Percentiles rank a stretch among this genome's conserved stretches.
phyloP scores from a whole-genome alignment of 768 basidiomycete species.

The Podaxis mareebaensis region DNA sequence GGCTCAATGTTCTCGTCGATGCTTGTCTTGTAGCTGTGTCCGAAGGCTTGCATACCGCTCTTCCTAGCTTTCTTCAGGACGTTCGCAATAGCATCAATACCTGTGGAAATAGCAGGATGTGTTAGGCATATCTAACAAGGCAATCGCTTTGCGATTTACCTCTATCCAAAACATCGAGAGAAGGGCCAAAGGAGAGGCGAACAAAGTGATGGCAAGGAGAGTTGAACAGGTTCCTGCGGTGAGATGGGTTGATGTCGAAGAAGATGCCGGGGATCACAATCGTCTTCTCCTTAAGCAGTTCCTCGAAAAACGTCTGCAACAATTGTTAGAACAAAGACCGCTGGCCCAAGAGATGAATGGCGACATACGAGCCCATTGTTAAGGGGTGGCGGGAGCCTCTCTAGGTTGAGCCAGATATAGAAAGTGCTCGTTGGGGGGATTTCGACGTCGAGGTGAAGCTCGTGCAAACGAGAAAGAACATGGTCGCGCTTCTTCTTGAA shows the following conservation, averaged over 20 bases:
- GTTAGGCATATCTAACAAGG: not conserved
- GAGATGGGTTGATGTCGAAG: conserved; percentile 80
- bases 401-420: conserved; percentile 93
- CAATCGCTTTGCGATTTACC: conserved; percentile 38
- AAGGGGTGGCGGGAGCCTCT: conserved; percentile 74
- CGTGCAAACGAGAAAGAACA: conserved; percentile 77
- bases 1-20: conserved; percentile 18
- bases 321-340: not conserved
- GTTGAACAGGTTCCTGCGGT: conserved; percentile 86
- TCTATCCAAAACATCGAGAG: conserved; percentile 75
- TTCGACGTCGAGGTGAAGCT: conserved; percentile 75
- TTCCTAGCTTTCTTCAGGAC: conserved; percentile 71
- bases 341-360: not conserved
- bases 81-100: conserved; percentile 83
- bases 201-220: conserved; percentile 92
- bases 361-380: conserved; percentile 78
- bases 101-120: conserved; percentile 32
- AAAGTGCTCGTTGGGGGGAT: conserved; percentile 83
- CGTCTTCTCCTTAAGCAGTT: conserved; percentile 85
- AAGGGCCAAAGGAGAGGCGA: conserved; percentile 84
- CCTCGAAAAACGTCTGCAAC: conserved; percentile 88
- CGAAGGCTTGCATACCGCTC: conserved; percentile 60
- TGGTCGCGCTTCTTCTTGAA: conserved; percentile 93
- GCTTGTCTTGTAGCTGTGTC: conserved; percentile 52
- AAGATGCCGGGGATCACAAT: conserved; percentile 92